Percentiles rank a stretch among this genome's conserved stretches.
Evolutionary conservation across 352 stramenopile genomes (phyloP).

Genomic region (Globisporangium viniferum): DNA sequence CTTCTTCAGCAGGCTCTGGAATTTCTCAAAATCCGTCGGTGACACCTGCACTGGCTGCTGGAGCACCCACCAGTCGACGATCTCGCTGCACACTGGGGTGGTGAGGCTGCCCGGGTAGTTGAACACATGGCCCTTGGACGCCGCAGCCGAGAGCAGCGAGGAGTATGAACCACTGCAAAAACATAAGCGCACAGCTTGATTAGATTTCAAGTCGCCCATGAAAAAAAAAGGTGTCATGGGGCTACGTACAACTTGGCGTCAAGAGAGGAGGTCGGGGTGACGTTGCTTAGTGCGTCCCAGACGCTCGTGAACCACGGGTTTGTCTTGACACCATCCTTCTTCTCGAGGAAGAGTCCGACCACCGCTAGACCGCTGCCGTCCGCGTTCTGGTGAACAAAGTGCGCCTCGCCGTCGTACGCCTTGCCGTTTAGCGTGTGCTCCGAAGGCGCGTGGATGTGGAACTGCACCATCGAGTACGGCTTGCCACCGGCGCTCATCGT

Average conservation of each 20-base stretch:
- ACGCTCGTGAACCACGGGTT: conserved; percentile 12
- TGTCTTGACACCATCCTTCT: conserved; percentile 12
- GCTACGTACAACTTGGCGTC: conserved; percentile 4
- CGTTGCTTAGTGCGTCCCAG: conserved; percentile 1
- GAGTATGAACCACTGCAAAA: conserved; percentile 1
- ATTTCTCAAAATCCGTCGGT: conserved; percentile 16
- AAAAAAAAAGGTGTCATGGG: too few species aligned
- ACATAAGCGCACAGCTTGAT: neutral
- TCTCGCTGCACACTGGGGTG: conserved; percentile 26
- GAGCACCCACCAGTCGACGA: conserved; percentile 32
- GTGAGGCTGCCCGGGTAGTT: conserved; percentile 31
- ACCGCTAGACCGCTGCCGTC: conserved; percentile 19
- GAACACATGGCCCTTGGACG: conserved; percentile 10
- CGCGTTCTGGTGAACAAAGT: conserved; percentile 36
- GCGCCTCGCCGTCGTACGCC: conserved; percentile 29
- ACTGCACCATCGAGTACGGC: conserved; percentile 24
- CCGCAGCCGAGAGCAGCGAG: neutral
- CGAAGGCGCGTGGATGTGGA: conserved; percentile 33
- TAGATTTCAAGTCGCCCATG: neutral
- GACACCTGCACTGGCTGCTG: conserved; percentile 17
- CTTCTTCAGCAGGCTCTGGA: conserved; percentile 14
- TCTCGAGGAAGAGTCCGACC: conserved; percentile 21
- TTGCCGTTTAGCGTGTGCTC: conserved; percentile 45
- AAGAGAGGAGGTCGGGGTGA: conserved; percentile 2
- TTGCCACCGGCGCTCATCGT: conserved; percentile 15